Base-by-base conservation (phyloP, 2,329 filamentous ascomycete genomes). In the Diaporthe vaccinii region DNA sequence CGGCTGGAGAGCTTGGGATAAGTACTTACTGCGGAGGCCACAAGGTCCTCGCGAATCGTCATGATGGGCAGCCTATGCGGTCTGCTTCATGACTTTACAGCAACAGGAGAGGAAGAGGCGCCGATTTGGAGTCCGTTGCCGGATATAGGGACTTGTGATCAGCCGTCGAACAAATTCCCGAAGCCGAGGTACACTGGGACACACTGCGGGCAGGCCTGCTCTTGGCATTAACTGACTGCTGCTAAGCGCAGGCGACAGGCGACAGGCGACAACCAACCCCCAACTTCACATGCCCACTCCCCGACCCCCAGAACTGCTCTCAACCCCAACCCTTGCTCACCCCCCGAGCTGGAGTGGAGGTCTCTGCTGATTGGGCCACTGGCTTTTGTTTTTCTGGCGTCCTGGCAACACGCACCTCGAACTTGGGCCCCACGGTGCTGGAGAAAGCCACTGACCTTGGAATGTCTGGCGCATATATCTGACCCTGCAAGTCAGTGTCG, bases 41-140 rank as follows among this genome's bases (percentile, higher is more conserved):
- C 91, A 78, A 98, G 88, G 84, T 98, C 96, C 91, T 98, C 96
- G 83, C 97, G 95, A 87, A 98, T 95, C 88, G 96, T 93, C 89
- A 92, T 96, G 85, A 78, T 84, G 74, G 78, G 76, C 73, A 73
- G 73, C 28, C 39, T 62, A 28, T 61, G 57, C 70, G 57, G 51
- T 36, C 70, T 67, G 65, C 69, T 72, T 72, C 73, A 75, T 76
- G 72, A 41, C 73, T 55, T 34, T 71, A n/a, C 75, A 68, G 69
- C 34, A 31, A 72, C 57, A 41, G 46, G 20, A 39, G 14, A 65
- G 49, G 49, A 44, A 31, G 46, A 57, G 10, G 2, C 15, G 49
- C 22, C 12, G 36, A 17, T 20, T 25, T 49, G 39, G 1, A 41
- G 28, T 34, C 58, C 44, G 58, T 28, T 65, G 58, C 44, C 58